Conservation (phyloP, 768 basidiomycete species). For the Leucocoprinus leucothites region DNA sequence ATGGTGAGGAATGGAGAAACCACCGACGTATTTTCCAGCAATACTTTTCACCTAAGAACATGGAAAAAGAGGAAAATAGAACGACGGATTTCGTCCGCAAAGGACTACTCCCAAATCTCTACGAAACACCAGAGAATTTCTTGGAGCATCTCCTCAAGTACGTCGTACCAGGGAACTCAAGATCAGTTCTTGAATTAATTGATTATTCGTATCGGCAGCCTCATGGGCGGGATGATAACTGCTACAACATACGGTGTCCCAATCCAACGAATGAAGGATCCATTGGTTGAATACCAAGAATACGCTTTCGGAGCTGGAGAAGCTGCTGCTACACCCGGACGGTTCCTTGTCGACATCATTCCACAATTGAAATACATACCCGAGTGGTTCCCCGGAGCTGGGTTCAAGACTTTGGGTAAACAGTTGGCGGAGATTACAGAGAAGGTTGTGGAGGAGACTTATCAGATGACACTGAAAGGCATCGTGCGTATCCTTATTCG, state of each 20-base stretch:
- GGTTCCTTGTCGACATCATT: conserved; percentile 6
- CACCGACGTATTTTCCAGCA: conserved; percentile 15
- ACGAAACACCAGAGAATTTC: neutral
- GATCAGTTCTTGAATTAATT: too few species aligned
- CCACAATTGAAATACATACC: conserved; percentile 8
- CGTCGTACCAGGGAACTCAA: too few species aligned
- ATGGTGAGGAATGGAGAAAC: conserved; percentile 11
- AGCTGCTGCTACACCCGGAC: neutral
- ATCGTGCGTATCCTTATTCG: neutral
- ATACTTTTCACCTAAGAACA: conserved; percentile 1
- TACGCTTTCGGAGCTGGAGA: neutral
- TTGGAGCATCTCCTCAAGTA: conserved; percentile 3
- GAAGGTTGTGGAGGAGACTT: neutral
- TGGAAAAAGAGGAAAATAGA: conserved; percentile 12
- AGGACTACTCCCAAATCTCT: conserved; percentile 4
- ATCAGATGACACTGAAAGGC: neutral
- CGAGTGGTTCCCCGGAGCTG: neutral
- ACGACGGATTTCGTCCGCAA: conserved; percentile 13
- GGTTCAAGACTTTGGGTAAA: neutral
- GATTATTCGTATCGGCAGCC: too few species aligned
- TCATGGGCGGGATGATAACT: too few species aligned
- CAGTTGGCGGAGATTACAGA: neutral
- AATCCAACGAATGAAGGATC: neutral
- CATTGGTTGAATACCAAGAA: neutral
- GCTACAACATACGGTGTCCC: conserved; percentile 1